Evolutionary conservation across 129 eudicot genomes (phyloP).

Genomic region (Pittosporum tobira): DNA sequence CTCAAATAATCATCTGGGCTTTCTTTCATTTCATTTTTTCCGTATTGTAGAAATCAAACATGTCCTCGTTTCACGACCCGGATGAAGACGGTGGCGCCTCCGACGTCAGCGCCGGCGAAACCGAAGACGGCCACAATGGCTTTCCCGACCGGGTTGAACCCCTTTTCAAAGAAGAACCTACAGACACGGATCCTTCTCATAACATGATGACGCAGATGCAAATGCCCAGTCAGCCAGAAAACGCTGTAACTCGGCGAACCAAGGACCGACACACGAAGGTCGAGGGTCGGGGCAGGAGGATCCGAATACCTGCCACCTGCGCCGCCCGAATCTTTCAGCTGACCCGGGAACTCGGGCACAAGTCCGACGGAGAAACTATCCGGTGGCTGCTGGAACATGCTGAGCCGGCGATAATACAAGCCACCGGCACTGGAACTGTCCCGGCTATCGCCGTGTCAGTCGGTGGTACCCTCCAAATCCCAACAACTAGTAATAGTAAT

Average conservation of each 20-base stretch:
- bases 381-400: conserved; percentile 24
- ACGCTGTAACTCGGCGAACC: neutral
- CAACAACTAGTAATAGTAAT: neutral
- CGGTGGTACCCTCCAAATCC: conserved; percentile 28
- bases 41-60: neutral
- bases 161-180: conserved; percentile 7
- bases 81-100: conserved; percentile 17
- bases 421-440: conserved; percentile 31
- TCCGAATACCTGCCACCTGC: conserved; percentile 1
- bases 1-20: neutral
- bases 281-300: conserved; percentile 20
- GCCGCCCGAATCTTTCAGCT: conserved; percentile 14
- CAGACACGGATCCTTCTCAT: neutral
- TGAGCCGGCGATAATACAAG: conserved; percentile 17
- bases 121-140: neutral
- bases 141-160: neutral
- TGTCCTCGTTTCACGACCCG: conserved; percentile 5
- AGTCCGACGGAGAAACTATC: conserved; percentile 20
- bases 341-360: conserved; percentile 14
- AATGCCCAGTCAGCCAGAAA: neutral
- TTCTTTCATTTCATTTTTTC: neutral
- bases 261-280: conserved; percentile 11
- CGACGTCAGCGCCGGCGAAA: conserved; percentile 18
- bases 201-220: neutral
- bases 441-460: conserved; percentile 30